phyloP scores from a whole-genome alignment of 2,329 filamentous ascomycete species.

The Xylaria sp. region DNA sequence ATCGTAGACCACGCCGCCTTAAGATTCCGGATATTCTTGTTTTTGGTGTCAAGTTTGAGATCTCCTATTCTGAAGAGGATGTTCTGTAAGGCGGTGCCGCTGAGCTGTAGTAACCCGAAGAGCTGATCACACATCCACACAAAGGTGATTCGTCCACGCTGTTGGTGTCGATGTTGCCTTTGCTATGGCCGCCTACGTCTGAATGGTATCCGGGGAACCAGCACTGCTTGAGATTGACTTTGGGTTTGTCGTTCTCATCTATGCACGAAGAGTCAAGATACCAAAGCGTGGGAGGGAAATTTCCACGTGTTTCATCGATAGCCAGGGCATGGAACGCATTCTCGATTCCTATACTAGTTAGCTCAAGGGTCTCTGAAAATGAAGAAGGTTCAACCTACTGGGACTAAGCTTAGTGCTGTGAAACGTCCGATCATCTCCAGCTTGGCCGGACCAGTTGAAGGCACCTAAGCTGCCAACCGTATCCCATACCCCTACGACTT shows the following conservation, averaged over 20 bases:
- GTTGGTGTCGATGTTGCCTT: conserved; percentile 3
- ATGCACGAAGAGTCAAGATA: conserved; percentile 11
- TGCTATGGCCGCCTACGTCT: conserved; percentile 17
- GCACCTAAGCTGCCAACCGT: conserved; percentile 25
- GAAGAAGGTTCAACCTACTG: not conserved
- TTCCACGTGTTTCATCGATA: conserved; percentile 21
- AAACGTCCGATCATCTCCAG: conserved; percentile 9
- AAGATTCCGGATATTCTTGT: conserved; percentile 21
- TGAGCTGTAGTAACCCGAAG: conserved; percentile 15
- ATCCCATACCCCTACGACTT: conserved; percentile 24
- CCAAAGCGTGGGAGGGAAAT: conserved; percentile 23
- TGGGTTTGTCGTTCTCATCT: conserved; percentile 8
- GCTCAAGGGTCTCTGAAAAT: not conserved
- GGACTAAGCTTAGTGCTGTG: conserved; percentile 19
- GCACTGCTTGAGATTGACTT: conserved; percentile 16
- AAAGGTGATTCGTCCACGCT: conserved; percentile 21
- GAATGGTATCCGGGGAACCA: conserved; percentile 26
- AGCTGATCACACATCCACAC: conserved; percentile 27
- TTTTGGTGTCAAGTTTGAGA: conserved; percentile 9
- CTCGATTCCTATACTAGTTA: conserved; percentile 23
- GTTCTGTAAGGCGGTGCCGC: conserved; percentile 20
- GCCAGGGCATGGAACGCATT: conserved; percentile 26
- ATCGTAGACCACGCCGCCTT: conserved; percentile 15
- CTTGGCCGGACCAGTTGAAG: conserved; percentile 13
- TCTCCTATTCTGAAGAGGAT: conserved; percentile 25